phyloP scores from a whole-genome alignment of 768 basidiomycete species.

The Multifurca ochricompacta region DNA sequence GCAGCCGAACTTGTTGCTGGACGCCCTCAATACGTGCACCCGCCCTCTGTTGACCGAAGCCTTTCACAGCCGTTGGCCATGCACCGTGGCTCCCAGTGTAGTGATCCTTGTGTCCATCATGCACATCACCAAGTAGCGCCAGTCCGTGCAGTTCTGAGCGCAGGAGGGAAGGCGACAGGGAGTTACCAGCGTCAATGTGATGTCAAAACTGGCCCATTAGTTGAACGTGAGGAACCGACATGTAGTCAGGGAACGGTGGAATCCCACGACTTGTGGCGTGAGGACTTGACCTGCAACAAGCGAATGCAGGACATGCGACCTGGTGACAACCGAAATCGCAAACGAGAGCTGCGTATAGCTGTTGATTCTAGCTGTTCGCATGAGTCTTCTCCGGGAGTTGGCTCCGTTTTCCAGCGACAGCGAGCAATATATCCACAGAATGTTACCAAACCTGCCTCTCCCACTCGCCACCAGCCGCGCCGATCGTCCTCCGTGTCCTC shows the following conservation, averaged over 20 bases:
- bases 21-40: not conserved
- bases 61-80: not conserved
- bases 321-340: not conserved
- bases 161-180: not conserved
- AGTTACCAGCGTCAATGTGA: not conserved
- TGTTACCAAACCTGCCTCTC: not conserved
- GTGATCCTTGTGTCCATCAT: not conserved
- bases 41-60: not conserved
- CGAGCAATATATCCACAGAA: not conserved
- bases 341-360: not conserved
- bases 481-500: not conserved
- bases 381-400: not conserved
- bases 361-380: not conserved
- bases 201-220: not conserved
- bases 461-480: not conserved
- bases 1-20: slow-evolving; percentile 4
- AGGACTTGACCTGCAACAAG: not conserved
- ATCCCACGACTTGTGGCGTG: not conserved
- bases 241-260: not conserved
- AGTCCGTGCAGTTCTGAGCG: not conserved
- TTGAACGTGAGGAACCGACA: not conserved
- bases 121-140: not conserved
- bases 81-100: not conserved
- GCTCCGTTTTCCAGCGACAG: not conserved
- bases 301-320: not conserved